Evolutionary conservation across 768 basidiomycete species (phyloP).

Genomic region (Amanita molliuscula): DNA sequence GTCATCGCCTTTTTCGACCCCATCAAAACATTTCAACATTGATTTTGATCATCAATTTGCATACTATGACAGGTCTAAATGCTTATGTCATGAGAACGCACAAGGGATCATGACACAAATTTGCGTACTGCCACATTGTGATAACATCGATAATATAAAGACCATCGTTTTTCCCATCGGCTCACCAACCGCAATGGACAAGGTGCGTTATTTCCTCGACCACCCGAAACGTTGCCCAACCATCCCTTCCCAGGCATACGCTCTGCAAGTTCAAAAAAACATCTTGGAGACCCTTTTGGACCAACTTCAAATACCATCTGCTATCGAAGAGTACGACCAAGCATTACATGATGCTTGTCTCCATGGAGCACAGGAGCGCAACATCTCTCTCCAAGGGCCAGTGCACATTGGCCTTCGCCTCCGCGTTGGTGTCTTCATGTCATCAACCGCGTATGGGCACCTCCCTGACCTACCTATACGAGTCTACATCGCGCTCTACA

Average conservation of each 20-base stretch:
- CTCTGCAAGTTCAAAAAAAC: not conserved
- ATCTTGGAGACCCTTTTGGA: not conserved
- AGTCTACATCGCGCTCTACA: conserved; percentile 28
- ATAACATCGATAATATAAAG: too few relatives aligned
- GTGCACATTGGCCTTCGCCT: conserved; percentile 18
- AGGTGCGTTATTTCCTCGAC: too few relatives aligned
- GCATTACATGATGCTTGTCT: conserved; percentile 12
- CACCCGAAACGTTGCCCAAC: too few relatives aligned
- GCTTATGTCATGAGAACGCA: too few relatives aligned
- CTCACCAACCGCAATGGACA: too few relatives aligned
- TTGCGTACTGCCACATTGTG: too few relatives aligned
- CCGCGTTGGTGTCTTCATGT: conserved; percentile 19
- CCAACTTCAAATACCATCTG: not conserved
- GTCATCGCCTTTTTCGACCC: too few relatives aligned
- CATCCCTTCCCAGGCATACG: not conserved
- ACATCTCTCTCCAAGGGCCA: conserved; percentile 15
- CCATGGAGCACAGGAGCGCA: conserved; percentile 12
- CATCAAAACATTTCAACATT: too few relatives aligned
- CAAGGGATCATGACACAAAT: too few relatives aligned
- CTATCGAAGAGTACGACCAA: not conserved
- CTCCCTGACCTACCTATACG: conserved; percentile 17
- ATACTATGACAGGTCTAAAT: too few relatives aligned
- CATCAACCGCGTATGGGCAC: conserved; percentile 18
- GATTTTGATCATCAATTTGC: too few relatives aligned
- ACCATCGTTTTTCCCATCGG: too few relatives aligned